Evolutionary conservation across 768 basidiomycete genomes (phyloP).

Genomic region (Daedalea quercina): DNA sequence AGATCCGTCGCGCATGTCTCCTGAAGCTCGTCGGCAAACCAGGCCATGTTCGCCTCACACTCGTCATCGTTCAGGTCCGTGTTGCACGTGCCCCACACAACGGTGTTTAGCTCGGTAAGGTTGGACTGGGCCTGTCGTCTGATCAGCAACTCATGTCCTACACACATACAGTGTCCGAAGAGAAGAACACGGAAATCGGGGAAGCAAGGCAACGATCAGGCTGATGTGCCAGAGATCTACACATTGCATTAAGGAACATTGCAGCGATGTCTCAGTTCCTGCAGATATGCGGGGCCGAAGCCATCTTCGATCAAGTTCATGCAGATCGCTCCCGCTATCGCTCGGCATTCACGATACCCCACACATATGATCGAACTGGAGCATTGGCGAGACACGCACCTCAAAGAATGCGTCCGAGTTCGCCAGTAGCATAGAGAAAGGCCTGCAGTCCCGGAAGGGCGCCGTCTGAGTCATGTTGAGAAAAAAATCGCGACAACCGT

Average conservation of each 20-base stretch:
- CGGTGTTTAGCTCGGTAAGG: conserved; percentile 52
- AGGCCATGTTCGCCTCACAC: conserved; percentile 63
- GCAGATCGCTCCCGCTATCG: too few relatives aligned
- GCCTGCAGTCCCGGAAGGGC: conserved; percentile 67
- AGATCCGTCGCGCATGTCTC: conserved; percentile 53
- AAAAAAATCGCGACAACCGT: conserved; percentile 65
- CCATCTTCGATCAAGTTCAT: too few relatives aligned
- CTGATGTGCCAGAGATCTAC: too few relatives aligned
- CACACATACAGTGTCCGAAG: not conserved
- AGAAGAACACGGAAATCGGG: not conserved
- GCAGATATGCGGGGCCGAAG: too few relatives aligned
- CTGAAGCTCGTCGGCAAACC: conserved; percentile 46
- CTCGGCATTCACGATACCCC: not conserved
- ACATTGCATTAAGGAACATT: too few relatives aligned
- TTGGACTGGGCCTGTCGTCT: conserved; percentile 55
- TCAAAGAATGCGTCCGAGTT: conserved; percentile 47
- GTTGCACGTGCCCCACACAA: conserved; percentile 80
- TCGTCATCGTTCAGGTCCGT: conserved; percentile 39
- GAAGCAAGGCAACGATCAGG: not conserved
- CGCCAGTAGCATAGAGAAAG: conserved; percentile 61
- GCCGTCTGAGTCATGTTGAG: conserved; percentile 59
- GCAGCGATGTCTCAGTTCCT: too few relatives aligned
- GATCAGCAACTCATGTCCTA: too few relatives aligned
- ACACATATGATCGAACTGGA: not conserved
- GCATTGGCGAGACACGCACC: conserved; percentile 36